A percentile compares a stretch with the other conserved stretches of the same genome.
Evolutionary conservation across 2,329 filamentous ascomycete species (phyloP).

Genomic region (Aspergillus sp.): DNA sequence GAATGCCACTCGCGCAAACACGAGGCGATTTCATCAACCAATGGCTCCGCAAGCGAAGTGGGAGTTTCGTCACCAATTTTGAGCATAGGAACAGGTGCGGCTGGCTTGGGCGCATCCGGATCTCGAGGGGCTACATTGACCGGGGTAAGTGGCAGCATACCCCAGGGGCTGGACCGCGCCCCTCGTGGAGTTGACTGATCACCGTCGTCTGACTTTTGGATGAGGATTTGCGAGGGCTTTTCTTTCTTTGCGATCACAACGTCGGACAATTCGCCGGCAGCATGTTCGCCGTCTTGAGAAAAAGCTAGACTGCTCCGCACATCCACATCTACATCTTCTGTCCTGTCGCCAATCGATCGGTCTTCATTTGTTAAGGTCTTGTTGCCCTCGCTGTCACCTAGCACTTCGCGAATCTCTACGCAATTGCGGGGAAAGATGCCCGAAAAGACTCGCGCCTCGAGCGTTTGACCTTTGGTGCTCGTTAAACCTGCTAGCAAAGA

Average conservation of each 20-base stretch:
- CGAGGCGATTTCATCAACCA: slow-evolving; percentile 96
- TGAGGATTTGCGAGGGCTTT: slow-evolving; percentile 42
- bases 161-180: slow-evolving; percentile 22
- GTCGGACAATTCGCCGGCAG: slow-evolving; percentile 30
- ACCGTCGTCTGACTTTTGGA: slow-evolving; percentile 38
- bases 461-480: slow-evolving; percentile 83
- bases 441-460: slow-evolving; percentile 96
- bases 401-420: slow-evolving; percentile 88
- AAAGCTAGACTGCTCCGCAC: slow-evolving; percentile 28
- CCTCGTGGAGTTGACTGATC: slow-evolving; percentile 32
- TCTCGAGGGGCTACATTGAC: slow-evolving; percentile 50
- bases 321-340: slow-evolving; percentile 31
- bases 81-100: slow-evolving; percentile 92
- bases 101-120: slow-evolving; percentile 66
- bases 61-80: slow-evolving; percentile 97
- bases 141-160: slow-evolving; percentile 35
- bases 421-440: slow-evolving; percentile 95
- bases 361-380: slow-evolving; percentile 35
- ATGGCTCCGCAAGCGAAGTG: slow-evolving; percentile 80
- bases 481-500: slow-evolving; percentile 90
- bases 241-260: slow-evolving; percentile 38
- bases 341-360: slow-evolving; percentile 35
- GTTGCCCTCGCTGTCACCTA: slow-evolving; percentile 66
- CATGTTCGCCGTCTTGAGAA: slow-evolving; percentile 27
- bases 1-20: slow-evolving; percentile 98